These are phyloP conservation scores for Nyssa sinensis DNA, from an alignment of 148 eudicot species.

Conservation along the genomic window DNA sequence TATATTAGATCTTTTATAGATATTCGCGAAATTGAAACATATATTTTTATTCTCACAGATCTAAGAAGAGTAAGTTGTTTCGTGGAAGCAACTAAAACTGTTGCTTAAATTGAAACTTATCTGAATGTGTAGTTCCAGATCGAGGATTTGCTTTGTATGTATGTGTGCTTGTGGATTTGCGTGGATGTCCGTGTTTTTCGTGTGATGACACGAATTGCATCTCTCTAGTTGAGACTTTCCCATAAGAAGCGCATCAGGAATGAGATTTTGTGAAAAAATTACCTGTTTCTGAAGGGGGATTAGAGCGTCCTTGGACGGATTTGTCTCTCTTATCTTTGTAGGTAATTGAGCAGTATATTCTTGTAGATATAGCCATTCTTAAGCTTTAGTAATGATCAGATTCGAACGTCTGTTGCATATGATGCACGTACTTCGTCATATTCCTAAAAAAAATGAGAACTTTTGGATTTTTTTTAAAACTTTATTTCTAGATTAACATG, in stretches of 20 bases:
- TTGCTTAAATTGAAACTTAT: neutral
- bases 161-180: neutral
- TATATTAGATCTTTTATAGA: neutral
- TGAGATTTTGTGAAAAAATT: neutral
- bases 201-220: too few species aligned
- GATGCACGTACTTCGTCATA: too few species aligned
- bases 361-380: neutral
- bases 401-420: neutral
- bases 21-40: neutral
- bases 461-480: too few species aligned
- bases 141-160: neutral
- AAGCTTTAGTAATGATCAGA: neutral
- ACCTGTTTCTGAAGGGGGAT: neutral
- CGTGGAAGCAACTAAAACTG: neutral
- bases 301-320: neutral
- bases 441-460: too few species aligned
- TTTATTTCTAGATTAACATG: neutral
- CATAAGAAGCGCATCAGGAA: neutral
- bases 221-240: neutral
- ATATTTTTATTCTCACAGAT: neutral
- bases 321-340: neutral
- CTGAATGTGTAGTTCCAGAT: neutral
- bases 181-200: neutral
- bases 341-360: neutral
- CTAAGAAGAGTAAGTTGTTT: neutral